phyloP scores from a whole-genome alignment of 2,329 filamentous ascomycete species.

The Monosporascus sp. region DNA sequence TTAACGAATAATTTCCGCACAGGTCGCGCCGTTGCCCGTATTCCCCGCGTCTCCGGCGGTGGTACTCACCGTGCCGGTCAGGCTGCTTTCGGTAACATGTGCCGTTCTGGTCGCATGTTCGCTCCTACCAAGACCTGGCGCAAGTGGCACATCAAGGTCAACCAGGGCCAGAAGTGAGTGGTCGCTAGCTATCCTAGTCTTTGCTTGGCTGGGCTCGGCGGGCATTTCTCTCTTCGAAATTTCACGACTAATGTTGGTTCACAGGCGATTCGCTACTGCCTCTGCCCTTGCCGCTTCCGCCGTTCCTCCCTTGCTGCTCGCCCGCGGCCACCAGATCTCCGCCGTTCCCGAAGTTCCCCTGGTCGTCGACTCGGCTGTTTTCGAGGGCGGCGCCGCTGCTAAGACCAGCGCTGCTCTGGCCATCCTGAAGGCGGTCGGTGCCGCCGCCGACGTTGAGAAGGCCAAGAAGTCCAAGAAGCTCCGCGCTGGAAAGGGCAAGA shows the following conservation, averaged over 20 bases:
- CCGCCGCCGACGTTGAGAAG: conserved; percentile 87
- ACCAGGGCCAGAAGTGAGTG: conserved; percentile 90
- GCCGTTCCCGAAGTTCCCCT: conserved; percentile 93
- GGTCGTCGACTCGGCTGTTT: conserved; percentile 86
- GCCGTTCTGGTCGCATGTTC: conserved; percentile 99
- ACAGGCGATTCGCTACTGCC: conserved; percentile 94
- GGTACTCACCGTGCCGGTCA: conserved; percentile 99
- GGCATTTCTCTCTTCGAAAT: neutral
- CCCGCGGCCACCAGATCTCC: conserved; percentile 93
- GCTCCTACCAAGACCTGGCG: conserved; percentile 99
- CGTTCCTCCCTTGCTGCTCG: conserved; percentile 88
- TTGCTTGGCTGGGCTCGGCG: neutral
- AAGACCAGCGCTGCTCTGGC: conserved; percentile 85
- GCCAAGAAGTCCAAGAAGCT: conserved; percentile 95
- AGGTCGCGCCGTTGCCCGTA: conserved; percentile 99
- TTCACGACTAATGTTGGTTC: conserved; percentile 15
- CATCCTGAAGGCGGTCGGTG: conserved; percentile 88
- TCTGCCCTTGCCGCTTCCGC: conserved; percentile 96
- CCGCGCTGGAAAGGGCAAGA: conserved; percentile 97
- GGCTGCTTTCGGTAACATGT: conserved; percentile 99
- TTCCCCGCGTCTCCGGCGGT: conserved; percentile 99
- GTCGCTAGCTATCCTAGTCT: neutral
- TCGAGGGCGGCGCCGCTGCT: conserved; percentile 71
- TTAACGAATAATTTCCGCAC: conserved; percentile 5
- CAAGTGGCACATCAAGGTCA: conserved; percentile 99